These are phyloP conservation scores for Sphagnum tenellum DNA, from an alignment of 225 moss, liverwort and hornwort species.

Conservation along the genomic window DNA sequence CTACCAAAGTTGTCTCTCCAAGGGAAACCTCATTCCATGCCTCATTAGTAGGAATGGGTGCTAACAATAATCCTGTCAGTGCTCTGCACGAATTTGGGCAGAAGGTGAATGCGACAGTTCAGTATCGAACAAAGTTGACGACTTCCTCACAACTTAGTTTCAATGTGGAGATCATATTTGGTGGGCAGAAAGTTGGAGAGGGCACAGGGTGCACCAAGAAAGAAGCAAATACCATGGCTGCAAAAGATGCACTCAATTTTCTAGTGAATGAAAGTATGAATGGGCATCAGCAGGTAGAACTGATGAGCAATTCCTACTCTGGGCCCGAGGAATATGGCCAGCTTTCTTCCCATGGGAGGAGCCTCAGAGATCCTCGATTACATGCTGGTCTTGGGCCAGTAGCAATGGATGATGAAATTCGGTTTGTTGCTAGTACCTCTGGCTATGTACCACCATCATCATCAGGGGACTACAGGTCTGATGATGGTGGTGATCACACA, in stretches of 20 bases:
- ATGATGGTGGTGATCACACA: conserved; percentile 20
- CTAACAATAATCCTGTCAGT: conserved; percentile 34
- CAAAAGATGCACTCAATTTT: conserved; percentile 54
- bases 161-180: conserved; percentile 44
- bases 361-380: conserved; percentile 75
- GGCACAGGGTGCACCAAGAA: conserved; percentile 76
- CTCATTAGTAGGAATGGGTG: conserved; percentile 14
- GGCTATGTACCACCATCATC: conserved; percentile 40
- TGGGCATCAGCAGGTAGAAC: too few species aligned
- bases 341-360: conserved; percentile 16
- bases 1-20: conserved; percentile 23
- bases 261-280: too few species aligned
- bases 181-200: conserved; percentile 82
- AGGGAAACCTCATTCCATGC: conserved; percentile 26
- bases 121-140: conserved; percentile 44
- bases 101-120: conserved; percentile 39
- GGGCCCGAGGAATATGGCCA: conserved; percentile 65
- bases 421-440: conserved; percentile 69
- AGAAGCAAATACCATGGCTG: conserved; percentile 81
- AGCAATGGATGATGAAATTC: conserved; percentile 65
- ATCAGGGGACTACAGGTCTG: conserved; percentile 30
- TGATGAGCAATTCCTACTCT: conserved; percentile 21
- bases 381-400: conserved; percentile 68
- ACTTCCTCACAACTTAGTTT: conserved; percentile 41
- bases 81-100: conserved; percentile 48